phyloP scores from a whole-genome alignment of 2,329 filamentous ascomycete species.

The Pseudocercospora crystallina region DNA sequence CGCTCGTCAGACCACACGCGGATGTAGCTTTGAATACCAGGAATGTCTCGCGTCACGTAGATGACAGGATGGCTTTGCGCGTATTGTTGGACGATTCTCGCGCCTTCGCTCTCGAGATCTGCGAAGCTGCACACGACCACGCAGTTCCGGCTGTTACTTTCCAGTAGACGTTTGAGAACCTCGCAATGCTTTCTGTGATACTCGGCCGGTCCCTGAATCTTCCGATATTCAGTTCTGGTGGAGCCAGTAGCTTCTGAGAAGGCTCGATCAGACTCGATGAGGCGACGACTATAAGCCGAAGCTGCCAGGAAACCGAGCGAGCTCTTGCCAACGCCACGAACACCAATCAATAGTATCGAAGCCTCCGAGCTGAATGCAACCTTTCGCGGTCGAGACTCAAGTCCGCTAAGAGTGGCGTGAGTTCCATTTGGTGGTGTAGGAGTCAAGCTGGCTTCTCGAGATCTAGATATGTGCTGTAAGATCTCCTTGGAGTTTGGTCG shows the following conservation, averaged over 20 bases:
- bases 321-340: conserved; percentile 73
- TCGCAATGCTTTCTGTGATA: conserved; percentile 65
- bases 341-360: conserved; percentile 71
- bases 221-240: conserved; percentile 63
- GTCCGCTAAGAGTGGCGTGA: neutral
- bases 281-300: conserved; percentile 64
- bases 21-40: conserved; percentile 65
- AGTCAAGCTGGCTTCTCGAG: conserved; percentile 19
- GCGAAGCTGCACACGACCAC: conserved; percentile 71
- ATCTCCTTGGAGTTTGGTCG: conserved; percentile 16
- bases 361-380: conserved; percentile 58
- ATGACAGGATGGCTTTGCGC: conserved; percentile 67
- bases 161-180: conserved; percentile 60
- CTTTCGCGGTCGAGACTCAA: conserved; percentile 19
- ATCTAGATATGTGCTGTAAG: conserved; percentile 15
- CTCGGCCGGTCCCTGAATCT: conserved; percentile 59
- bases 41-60: conserved; percentile 65
- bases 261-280: conserved; percentile 67
- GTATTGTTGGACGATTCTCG: conserved; percentile 62
- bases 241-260: conserved; percentile 66
- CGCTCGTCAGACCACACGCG: conserved; percentile 54
- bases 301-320: conserved; percentile 74
- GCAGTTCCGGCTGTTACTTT: conserved; percentile 58
- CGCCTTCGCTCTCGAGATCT: conserved; percentile 65
- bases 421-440: conserved; percentile 22